Evolutionary conservation across 2,329 filamentous ascomycete species (phyloP).

Genomic region (Colletotrichum coccodes): DNA sequence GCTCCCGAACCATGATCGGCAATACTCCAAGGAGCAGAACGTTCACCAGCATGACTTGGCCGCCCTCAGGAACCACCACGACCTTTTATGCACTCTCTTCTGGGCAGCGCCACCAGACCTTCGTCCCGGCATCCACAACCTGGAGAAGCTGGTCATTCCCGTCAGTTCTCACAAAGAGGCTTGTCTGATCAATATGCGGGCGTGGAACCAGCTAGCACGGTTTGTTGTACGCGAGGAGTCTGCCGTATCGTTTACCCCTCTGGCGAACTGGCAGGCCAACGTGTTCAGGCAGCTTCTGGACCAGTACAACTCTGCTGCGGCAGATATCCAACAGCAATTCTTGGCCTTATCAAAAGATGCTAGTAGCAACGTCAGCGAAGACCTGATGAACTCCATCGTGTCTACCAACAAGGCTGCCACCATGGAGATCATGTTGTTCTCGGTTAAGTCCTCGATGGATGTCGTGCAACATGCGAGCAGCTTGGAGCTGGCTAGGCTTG

Average conservation of each 20-base stretch:
- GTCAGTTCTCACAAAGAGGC: slow-evolving; percentile 73
- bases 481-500: slow-evolving; percentile 58
- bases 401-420: slow-evolving; percentile 62
- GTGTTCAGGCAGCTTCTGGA: slow-evolving; percentile 67
- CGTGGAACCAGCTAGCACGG: slow-evolving; percentile 71
- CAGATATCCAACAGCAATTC: slow-evolving; percentile 67
- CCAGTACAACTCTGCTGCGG: slow-evolving; percentile 66
- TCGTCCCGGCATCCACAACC: slow-evolving; percentile 62
- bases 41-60: slow-evolving; percentile 70
- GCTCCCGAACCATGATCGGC: slow-evolving; percentile 73
- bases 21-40: slow-evolving; percentile 70
- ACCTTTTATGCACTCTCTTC: slow-evolving; percentile 73
- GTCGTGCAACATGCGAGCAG: slow-evolving; percentile 58
- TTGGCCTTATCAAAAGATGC: slow-evolving; percentile 58
- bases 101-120: slow-evolving; percentile 69
- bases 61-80: slow-evolving; percentile 74
- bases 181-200: slow-evolving; percentile 70
- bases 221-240: slow-evolving; percentile 59
- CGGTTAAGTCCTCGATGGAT: slow-evolving; percentile 59
- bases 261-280: slow-evolving; percentile 61
- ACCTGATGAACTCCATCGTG: slow-evolving; percentile 60
- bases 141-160: slow-evolving; percentile 69
- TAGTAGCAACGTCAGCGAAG: slow-evolving; percentile 52
- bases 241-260: slow-evolving; percentile 59
- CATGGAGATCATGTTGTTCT: slow-evolving; percentile 62